Base-by-base conservation (phyloP, 2,329 filamentous ascomycete genomes). In the Pestalotiopsis sp. region DNA sequence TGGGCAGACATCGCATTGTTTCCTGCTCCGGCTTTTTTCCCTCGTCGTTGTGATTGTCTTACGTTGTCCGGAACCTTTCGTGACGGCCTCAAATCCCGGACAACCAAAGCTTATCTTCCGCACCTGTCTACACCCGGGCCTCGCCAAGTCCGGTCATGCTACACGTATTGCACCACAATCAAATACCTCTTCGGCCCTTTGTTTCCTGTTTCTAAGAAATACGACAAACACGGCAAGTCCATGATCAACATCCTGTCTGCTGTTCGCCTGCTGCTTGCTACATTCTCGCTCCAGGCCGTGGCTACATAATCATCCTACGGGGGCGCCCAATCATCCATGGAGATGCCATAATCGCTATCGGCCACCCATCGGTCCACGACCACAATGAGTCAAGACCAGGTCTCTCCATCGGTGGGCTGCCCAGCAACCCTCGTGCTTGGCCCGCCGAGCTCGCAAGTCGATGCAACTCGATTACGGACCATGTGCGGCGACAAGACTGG, bases 401-500 rank as follows among this genome's bases (percentile, higher is more conserved):
- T 31, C 63, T 49, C 25, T 17, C 13, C 12, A 13, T 63, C 23
- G 17, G 23, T 6, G 14, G 27, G 45, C 45, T 52, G 27, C 38
- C n/a, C 40, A 59, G 56, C 23, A 38, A 25, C 65, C 31, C n/a
- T 56, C 31, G 56, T n/a, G 17, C 31, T 60, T 60, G 56, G 65
- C 12, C n/a, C 52, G 65, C 65, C 65, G 65, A 66, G 65, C 56
- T 66, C 65, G 65, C 65, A 66, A 45, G 31, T 20, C 27, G 38
- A 66, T 60, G 52, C 58, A 66, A 66, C 65, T 66, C 27, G 56
- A 66, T 66, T 57, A 57, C 64, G 64, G 64, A 57, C 41, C 41
- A 57, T 13, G 25, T 66, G 65, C 65, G 36, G 65, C 56, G 36
- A 66, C 65, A 56, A 59, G 52, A 66, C 52, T 59, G 52, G 52